A percentile compares a stretch with the other conserved stretches of the same genome.
These are phyloP conservation scores for Kalmusia sp. DNA, from an alignment of 2,329 filamentous ascomycete genomes.

Conservation along the genomic window DNA sequence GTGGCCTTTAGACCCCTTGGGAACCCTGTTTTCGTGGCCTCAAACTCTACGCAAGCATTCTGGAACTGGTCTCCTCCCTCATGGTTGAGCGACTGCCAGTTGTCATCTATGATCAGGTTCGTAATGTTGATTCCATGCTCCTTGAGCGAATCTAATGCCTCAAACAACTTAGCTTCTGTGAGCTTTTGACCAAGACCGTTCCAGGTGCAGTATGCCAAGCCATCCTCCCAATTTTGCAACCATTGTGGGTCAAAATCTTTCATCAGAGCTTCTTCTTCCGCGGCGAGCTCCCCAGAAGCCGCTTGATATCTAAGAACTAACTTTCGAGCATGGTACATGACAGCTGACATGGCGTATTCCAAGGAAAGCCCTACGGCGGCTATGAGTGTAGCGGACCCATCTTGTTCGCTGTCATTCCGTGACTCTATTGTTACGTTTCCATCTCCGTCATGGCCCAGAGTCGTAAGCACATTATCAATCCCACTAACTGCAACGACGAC, in stretches of 20 bases:
- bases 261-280: conserved; percentile 56
- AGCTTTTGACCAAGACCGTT: conserved; percentile 86
- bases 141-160: conserved; percentile 75
- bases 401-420: conserved; percentile 69
- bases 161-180: conserved; percentile 78
- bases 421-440: conserved; percentile 74
- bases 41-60: conserved; percentile 76
- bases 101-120: conserved; percentile 94
- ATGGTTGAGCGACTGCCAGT: conserved; percentile 67
- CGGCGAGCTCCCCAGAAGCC: conserved; percentile 51
- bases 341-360: conserved; percentile 77
- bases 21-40: conserved; percentile 81
- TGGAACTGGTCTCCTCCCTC: conserved; percentile 54
- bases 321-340: conserved; percentile 86
- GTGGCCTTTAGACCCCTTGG: conserved; percentile 79
- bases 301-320: conserved; percentile 59
- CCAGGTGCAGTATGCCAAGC: conserved; percentile 95
- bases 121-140: conserved; percentile 76
- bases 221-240: conserved; percentile 90
- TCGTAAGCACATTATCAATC: conserved; percentile 71
- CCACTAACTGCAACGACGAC: conserved; percentile 82
- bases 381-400: conserved; percentile 67
- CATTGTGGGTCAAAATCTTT: conserved; percentile 67
- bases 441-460: conserved; percentile 69
- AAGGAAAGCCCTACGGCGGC: conserved; percentile 75